Percentiles rank a stretch among this genome's conserved stretches.
Evolutionary conservation across 768 basidiomycete genomes (phyloP).

Genomic region (Harrya chromipes): DNA sequence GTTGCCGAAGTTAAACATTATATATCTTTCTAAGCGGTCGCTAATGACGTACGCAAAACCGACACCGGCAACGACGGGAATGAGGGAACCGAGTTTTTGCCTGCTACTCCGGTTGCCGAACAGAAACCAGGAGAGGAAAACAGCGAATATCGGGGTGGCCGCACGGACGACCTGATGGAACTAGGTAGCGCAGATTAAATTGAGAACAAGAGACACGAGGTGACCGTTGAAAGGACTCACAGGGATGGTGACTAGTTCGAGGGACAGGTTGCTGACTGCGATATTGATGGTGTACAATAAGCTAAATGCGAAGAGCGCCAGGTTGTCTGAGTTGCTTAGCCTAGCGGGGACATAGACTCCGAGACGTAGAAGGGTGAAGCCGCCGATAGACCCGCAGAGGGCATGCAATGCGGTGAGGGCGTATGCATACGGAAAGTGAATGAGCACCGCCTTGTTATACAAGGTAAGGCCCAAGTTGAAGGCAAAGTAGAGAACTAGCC

Average conservation of each 20-base stretch:
- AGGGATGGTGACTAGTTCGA: slow-evolving; percentile 86
- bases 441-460: slow-evolving; percentile 92
- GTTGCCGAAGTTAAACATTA: background rate
- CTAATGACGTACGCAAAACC: slow-evolving; percentile 66
- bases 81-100: slow-evolving; percentile 64
- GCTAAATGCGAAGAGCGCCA: slow-evolving; percentile 78
- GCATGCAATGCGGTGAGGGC: slow-evolving; percentile 92
- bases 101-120: slow-evolving; percentile 58
- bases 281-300: slow-evolving; percentile 92
- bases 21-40: background rate
- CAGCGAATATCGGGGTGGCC: slow-evolving; percentile 89
- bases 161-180: slow-evolving; percentile 98
- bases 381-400: slow-evolving; percentile 80
- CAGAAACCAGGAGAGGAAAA: slow-evolving; percentile 69
- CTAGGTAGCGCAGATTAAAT: slow-evolving; percentile 36
- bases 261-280: slow-evolving; percentile 87
- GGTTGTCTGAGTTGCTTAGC: slow-evolving; percentile 48
- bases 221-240: slow-evolving; percentile 43
- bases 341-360: slow-evolving; percentile 58
- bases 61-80: slow-evolving; percentile 88
- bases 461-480: slow-evolving; percentile 92
- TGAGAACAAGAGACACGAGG: background rate
- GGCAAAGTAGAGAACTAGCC: slow-evolving; percentile 81
- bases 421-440: slow-evolving; percentile 94
- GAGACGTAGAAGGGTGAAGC: slow-evolving; percentile 56